Conservation (phyloP, 495 filamentous ascomycete genomes). For the Penicillium flavigenum region DNA sequence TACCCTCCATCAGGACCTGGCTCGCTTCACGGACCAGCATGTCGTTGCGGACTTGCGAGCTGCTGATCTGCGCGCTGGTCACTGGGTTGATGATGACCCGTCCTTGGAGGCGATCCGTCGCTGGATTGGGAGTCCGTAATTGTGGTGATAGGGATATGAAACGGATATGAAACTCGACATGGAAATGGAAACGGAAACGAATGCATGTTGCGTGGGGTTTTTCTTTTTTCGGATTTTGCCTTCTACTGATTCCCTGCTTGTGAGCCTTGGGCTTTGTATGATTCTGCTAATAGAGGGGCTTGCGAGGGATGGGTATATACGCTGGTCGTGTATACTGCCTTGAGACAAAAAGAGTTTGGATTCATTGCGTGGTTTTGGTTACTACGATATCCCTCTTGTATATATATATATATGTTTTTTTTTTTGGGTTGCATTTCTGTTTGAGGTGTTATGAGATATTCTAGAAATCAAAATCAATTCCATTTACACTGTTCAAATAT, state of each 20-base stretch:
- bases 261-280: constrained; percentile 2
- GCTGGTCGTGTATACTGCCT: constrained; percentile 24
- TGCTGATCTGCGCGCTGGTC: constrained; percentile 63
- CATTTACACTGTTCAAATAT: not conserved
- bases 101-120: constrained; percentile 41
- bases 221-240: constrained; percentile 1
- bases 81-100: constrained; percentile 76
- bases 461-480: not conserved
- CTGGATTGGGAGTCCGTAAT: constrained; percentile 43
- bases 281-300: constrained; percentile 14
- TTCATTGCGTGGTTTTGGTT: constrained; percentile 17
- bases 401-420: too few relatives aligned
- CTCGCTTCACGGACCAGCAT: constrained; percentile 63
- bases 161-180: not conserved
- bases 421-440: constrained; percentile 14
- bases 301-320: constrained; percentile 13
- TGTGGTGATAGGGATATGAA: constrained; percentile 25
- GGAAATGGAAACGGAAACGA: not conserved
- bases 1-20: constrained; percentile 60
- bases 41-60: constrained; percentile 63
- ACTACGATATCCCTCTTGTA: constrained; percentile 29
- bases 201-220: not conserved
- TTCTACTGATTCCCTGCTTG: not conserved
- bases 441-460: not conserved
- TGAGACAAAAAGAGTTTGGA: constrained; percentile 14